A percentile compares a stretch with the other conserved stretches of the same genome.
phyloP scores from a whole-genome alignment of 768 basidiomycete genomes.

The Tulasnella sp. region DNA sequence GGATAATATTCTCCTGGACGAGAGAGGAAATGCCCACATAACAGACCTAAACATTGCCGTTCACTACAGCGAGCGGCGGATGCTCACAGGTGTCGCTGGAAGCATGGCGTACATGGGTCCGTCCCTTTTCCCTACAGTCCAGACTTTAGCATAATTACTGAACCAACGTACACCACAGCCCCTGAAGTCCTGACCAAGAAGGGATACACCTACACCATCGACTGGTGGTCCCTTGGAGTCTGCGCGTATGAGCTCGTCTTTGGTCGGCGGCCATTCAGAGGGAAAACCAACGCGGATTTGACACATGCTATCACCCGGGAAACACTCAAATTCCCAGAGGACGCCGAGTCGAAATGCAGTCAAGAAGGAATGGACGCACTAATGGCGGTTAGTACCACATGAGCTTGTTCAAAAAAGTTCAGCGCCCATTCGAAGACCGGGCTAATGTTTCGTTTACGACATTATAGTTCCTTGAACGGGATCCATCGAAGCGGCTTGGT shows the following conservation, averaged over 20 bases:
- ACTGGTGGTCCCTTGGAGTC: constrained; percentile 96
- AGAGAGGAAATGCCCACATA: constrained; percentile 87
- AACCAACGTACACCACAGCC: constrained; percentile 27
- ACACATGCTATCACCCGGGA: constrained; percentile 90
- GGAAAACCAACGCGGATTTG: constrained; percentile 82
- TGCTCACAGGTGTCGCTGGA: constrained; percentile 88
- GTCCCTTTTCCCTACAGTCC: constrained; percentile 16
- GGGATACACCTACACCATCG: constrained; percentile 87
- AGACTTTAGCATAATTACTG: neutral
- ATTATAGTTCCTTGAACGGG: constrained; percentile 77
- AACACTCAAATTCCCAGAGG: constrained; percentile 77
- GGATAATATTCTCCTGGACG: constrained; percentile 90
- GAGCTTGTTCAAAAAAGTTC: neutral
- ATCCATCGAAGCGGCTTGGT: constrained; percentile 64
- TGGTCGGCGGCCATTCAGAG: constrained; percentile 83
- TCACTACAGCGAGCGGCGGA: constrained; percentile 79
- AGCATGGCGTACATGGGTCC: constrained; percentile 98
- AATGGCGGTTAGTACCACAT: constrained; percentile 47
- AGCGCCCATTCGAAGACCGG: neutral
- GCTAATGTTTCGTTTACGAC: neutral
- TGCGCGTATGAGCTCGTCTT: constrained; percentile 88
- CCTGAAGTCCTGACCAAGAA: constrained; percentile 89
- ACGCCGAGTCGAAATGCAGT: constrained; percentile 66
- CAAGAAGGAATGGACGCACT: constrained; percentile 65
- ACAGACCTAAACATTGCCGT: constrained; percentile 99